These are phyloP conservation scores for Hyphochytrium catenoides DNA, from an alignment of 352 stramenopile genomes.

Conservation along the genomic window DNA sequence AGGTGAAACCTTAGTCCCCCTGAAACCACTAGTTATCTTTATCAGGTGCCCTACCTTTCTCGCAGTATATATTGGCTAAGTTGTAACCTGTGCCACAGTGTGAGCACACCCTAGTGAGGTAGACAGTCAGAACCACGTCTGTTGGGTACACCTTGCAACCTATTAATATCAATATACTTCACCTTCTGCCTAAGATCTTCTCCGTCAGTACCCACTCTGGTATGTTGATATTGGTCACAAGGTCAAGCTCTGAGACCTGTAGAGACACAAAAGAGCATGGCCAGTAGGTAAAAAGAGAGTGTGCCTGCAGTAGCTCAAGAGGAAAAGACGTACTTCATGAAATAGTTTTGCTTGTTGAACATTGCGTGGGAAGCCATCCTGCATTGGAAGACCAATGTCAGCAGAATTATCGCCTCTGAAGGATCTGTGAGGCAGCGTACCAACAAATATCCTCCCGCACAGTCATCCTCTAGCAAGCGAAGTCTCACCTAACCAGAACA, in stretches of 20 bases:
- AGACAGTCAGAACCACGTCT: background rate
- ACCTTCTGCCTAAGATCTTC: slow-evolving; percentile 64
- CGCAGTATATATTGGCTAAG: slow-evolving; percentile 52
- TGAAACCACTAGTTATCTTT: too few species aligned
- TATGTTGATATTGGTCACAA: slow-evolving; percentile 65
- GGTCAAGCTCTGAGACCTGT: slow-evolving; percentile 30
- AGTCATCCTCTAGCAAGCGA: slow-evolving; percentile 32
- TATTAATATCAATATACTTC: slow-evolving; percentile 4
- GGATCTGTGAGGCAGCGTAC: slow-evolving; percentile 7
- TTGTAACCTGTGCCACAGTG: slow-evolving; percentile 62
- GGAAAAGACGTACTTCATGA: slow-evolving; percentile 16
- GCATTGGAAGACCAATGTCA: background rate
- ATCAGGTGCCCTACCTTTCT: too few species aligned
- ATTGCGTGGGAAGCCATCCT: slow-evolving; percentile 65
- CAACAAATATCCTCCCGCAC: slow-evolving; percentile 50
- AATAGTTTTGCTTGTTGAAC: slow-evolving; percentile 60
- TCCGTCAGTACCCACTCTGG: slow-evolving; percentile 59
- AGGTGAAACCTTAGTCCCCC: too few species aligned
- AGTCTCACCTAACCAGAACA: slow-evolving; percentile 24
- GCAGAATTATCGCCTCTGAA: slow-evolving; percentile 1
- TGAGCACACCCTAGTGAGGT: slow-evolving; percentile 30
- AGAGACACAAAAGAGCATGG: background rate
- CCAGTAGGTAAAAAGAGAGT: background rate
- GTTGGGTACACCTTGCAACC: background rate
- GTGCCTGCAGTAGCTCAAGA: background rate